Percentiles rank a stretch among this genome's conserved stretches.
Evolutionary conservation across 176 grass and related monocot species (phyloP).

Genomic region (Aechmea fasciata): DNA sequence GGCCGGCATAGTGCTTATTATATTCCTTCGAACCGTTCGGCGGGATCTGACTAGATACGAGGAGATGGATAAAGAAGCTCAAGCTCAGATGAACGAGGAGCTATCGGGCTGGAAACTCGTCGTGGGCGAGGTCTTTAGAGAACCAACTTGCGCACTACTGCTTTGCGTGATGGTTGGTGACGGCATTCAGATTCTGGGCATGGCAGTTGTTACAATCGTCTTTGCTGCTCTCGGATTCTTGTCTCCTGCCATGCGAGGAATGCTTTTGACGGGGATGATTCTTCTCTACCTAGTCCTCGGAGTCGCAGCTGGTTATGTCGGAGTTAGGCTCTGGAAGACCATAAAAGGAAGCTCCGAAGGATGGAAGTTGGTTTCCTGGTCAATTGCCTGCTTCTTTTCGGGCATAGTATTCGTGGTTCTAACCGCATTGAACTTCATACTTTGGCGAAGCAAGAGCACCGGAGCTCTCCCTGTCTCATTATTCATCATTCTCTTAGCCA

Average conservation of each 20-base stretch:
- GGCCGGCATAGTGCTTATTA: constrained; percentile 73
- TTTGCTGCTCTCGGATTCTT: constrained; percentile 70
- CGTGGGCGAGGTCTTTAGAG: constrained; percentile 77
- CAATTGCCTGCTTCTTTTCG: constrained; percentile 68
- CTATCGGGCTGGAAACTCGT: constrained; percentile 85
- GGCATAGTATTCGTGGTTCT: constrained; percentile 62
- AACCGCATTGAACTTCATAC: constrained; percentile 55
- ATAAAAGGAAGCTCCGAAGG: constrained; percentile 65
- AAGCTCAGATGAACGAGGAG: constrained; percentile 81
- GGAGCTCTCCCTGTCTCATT: constrained; percentile 70
- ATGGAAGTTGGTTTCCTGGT: constrained; percentile 79
- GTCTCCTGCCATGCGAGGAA: constrained; percentile 75
- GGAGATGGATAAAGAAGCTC: constrained; percentile 72
- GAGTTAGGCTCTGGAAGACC: constrained; percentile 71
- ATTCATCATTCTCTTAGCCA: constrained; percentile 66
- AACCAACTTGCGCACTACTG: constrained; percentile 50
- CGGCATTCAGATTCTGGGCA: constrained; percentile 74
- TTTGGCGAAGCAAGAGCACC: constrained; percentile 83
- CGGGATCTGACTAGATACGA: constrained; percentile 78
- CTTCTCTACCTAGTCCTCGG: constrained; percentile 78
- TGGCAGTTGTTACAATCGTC: constrained; percentile 71
- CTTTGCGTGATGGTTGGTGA: constrained; percentile 66
- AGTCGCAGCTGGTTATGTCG: constrained; percentile 62
- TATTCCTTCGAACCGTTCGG: constrained; percentile 68
- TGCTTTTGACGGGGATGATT: constrained; percentile 87